Evolutionary conservation across 169 alveolate species (phyloP).

Genomic region (Cryptosporidium meleagridis): DNA sequence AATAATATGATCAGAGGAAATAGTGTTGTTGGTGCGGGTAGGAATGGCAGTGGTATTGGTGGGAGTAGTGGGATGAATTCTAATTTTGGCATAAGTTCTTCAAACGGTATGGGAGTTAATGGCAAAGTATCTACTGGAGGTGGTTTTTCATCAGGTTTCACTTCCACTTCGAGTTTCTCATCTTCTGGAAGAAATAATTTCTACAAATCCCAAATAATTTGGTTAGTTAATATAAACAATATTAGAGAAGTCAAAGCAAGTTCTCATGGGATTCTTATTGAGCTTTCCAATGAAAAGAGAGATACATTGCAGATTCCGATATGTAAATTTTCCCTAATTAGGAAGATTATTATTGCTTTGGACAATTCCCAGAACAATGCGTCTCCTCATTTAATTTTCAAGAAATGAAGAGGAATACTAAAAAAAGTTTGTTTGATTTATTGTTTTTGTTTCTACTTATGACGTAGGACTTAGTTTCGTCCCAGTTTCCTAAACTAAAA

Average conservation of each 20-base stretch:
- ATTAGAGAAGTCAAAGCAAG: conserved; percentile 54
- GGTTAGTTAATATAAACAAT: conserved; percentile 25
- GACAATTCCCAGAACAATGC: conserved; percentile 60
- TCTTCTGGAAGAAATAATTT: neutral
- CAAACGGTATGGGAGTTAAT: neutral
- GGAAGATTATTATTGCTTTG: conserved; percentile 21
- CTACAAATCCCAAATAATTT: conserved; percentile 34
- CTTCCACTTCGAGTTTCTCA: neutral
- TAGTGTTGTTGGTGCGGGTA: neutral
- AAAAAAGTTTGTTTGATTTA: too few relatives aligned
- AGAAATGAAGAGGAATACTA: neutral
- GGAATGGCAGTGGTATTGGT: neutral
- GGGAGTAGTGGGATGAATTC: neutral
- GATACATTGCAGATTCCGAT: conserved; percentile 57
- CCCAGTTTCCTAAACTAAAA: too few relatives aligned
- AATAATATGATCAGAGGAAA: neutral
- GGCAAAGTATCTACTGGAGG: neutral
- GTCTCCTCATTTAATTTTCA: conserved; percentile 36
- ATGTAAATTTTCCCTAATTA: conserved; percentile 40
- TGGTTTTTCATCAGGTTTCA: neutral
- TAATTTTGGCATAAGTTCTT: neutral
- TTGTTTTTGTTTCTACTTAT: too few relatives aligned
- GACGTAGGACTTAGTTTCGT: too few relatives aligned
- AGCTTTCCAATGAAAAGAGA: conserved; percentile 24
- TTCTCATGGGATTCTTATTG: conserved; percentile 62